A percentile compares a stretch with the other conserved stretches of the same genome.
Conservation (phyloP, 2,329 filamentous ascomycete genomes). For the Paecilomyces niveus region DNA sequence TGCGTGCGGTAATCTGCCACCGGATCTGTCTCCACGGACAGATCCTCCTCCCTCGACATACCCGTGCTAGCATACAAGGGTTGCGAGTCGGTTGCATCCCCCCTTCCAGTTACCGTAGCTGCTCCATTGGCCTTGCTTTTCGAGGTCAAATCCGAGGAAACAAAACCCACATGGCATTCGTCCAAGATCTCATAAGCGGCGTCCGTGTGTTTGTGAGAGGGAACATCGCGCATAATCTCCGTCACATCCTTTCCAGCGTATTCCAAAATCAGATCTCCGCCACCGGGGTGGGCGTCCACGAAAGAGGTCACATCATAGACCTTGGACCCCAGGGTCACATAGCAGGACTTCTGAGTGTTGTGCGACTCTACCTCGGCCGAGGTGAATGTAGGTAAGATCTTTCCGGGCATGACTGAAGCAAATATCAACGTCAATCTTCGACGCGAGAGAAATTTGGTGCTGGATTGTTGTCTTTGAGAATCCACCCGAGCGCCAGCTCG, state of each 20-base stretch:
- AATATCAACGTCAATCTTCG: background rate
- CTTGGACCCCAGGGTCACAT: conserved; percentile 80
- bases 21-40: conserved; percentile 77
- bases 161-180: conserved; percentile 76
- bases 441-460: background rate
- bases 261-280: conserved; percentile 77
- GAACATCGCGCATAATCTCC: conserved; percentile 71
- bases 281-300: conserved; percentile 82
- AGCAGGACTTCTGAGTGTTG: conserved; percentile 76
- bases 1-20: conserved; percentile 72
- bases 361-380: conserved; percentile 73
- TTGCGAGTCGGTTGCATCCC: conserved; percentile 3
- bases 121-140: conserved; percentile 37
- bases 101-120: conserved; percentile 40
- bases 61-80: conserved; percentile 58
- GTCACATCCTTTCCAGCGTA: conserved; percentile 83
- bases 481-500: background rate
- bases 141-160: conserved; percentile 54
- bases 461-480: background rate
- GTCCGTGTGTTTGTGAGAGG: conserved; percentile 81
- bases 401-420: conserved; percentile 60
- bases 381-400: conserved; percentile 76
- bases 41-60: conserved; percentile 81
- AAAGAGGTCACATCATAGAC: conserved; percentile 96
- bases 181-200: conserved; percentile 93